A percentile compares a stretch with the other conserved stretches of the same genome.
These are phyloP conservation scores for Tripidium arundinaceum DNA, from an alignment of 202 grass and related monocot species.

Conservation along the genomic window DNA sequence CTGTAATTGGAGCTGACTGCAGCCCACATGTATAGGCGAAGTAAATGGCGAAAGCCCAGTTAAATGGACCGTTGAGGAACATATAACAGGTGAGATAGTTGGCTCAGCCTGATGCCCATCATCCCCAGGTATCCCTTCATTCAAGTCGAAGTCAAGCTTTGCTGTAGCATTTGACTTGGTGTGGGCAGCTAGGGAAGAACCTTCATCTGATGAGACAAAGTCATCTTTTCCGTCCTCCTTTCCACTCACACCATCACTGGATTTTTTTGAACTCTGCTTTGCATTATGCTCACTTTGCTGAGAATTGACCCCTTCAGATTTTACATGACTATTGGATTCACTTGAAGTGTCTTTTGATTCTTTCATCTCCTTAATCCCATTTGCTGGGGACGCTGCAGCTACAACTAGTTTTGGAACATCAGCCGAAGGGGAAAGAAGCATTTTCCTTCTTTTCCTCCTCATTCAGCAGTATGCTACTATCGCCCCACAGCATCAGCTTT, in stretches of 20 bases:
- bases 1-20: constrained; percentile 44
- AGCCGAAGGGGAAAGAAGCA: constrained; percentile 11
- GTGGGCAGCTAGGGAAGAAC: constrained; percentile 26
- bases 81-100: constrained; percentile 18
- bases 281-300: constrained; percentile 24
- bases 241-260: constrained; percentile 11
- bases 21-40: constrained; percentile 20
- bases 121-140: constrained; percentile 60
- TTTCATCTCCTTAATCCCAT: constrained; percentile 20
- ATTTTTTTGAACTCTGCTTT: constrained; percentile 38
- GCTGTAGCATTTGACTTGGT: constrained; percentile 26
- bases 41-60: constrained; percentile 22
- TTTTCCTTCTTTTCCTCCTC: constrained; percentile 43
- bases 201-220: constrained; percentile 38
- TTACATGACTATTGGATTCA: constrained; percentile 43
- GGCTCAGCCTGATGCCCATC: constrained; percentile 42
- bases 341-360: constrained; percentile 43
- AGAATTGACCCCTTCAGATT: constrained; percentile 13
- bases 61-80: constrained; percentile 34
- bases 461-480: constrained; percentile 26
- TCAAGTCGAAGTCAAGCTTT: constrained; percentile 73
- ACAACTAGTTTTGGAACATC: constrained; percentile 23
- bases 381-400: not conserved
- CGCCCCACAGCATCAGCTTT: constrained; percentile 15
- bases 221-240: constrained; percentile 44